phyloP scores from a whole-genome alignment of 2,329 filamentous ascomycete genomes.

The Cytospora leucostoma region DNA sequence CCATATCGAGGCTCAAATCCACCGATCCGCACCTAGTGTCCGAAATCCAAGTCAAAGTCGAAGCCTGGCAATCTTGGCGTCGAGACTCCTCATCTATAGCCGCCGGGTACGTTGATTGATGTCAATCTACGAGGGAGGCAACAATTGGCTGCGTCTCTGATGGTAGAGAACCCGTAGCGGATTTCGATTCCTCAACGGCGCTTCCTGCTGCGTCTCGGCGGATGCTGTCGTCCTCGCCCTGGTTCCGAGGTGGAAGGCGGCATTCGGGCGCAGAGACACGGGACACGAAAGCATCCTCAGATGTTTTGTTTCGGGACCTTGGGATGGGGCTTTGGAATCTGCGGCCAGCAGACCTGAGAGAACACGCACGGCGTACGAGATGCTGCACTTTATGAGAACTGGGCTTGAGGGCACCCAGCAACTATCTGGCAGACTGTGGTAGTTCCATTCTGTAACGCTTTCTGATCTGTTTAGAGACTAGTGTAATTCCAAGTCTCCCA shows the following conservation, averaged over 20 bases:
- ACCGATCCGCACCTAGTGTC: neutral
- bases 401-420: neutral
- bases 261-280: constrained; percentile 16
- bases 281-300: constrained; percentile 18
- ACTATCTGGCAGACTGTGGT: constrained; percentile 4
- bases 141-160: constrained; percentile 7
- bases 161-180: constrained; percentile 7
- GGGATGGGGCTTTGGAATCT: constrained; percentile 16
- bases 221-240: constrained; percentile 7
- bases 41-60: constrained; percentile 13
- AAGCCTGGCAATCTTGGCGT: constrained; percentile 19
- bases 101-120: constrained; percentile 10
- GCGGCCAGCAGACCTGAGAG: constrained; percentile 8
- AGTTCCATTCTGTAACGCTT: neutral
- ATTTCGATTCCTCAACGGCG: neutral
- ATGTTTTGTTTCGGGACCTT: constrained; percentile 24
- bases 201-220: constrained; percentile 3
- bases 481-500: constrained; percentile 7
- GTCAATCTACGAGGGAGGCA: constrained; percentile 2
- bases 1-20: neutral
- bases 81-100: constrained; percentile 16
- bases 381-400: constrained; percentile 13
- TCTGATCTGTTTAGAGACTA: neutral
- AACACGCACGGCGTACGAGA: constrained; percentile 12
- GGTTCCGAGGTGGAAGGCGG: constrained; percentile 11